Percentiles rank a stretch among this genome's conserved stretches.
These are phyloP conservation scores for Epichloe sylvatica DNA, from an alignment of 2,329 filamentous ascomycete genomes.

Conservation along the genomic window DNA sequence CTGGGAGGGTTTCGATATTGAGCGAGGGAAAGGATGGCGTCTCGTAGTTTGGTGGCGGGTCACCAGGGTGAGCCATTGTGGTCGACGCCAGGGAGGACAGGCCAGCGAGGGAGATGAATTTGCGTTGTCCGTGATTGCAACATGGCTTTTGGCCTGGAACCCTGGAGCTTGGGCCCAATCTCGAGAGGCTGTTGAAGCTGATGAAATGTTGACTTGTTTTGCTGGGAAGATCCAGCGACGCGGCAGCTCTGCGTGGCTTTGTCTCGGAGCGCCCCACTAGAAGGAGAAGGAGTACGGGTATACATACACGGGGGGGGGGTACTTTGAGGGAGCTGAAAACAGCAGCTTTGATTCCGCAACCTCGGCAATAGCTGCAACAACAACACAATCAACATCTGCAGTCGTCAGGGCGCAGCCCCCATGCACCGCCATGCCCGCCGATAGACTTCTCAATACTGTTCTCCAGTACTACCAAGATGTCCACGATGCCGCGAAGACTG, in stretches of 20 bases:
- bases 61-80: slow-evolving; percentile 5
- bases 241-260: background rate
- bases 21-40: slow-evolving; percentile 68
- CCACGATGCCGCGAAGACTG: slow-evolving; percentile 34
- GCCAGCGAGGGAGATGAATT: background rate
- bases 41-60: slow-evolving; percentile 40
- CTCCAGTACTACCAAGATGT: slow-evolving; percentile 45
- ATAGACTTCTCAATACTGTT: slow-evolving; percentile 52
- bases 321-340: background rate
- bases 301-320: too few species aligned
- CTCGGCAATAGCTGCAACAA: slow-evolving; percentile 12
- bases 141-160: background rate
- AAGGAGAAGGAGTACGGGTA: too few species aligned
- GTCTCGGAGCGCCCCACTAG: background rate
- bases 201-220: background rate
- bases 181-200: background rate
- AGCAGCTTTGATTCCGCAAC: slow-evolving; percentile 6
- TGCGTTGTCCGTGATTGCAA: background rate
- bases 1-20: slow-evolving; percentile 51
- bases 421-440: slow-evolving; percentile 42
- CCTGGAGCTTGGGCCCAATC: background rate
- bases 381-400: background rate
- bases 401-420: background rate
- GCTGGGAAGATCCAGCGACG: background rate
- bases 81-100: background rate